phyloP scores from a whole-genome alignment of 2,329 filamentous ascomycete genomes.

The Podosphaera aphanis region DNA sequence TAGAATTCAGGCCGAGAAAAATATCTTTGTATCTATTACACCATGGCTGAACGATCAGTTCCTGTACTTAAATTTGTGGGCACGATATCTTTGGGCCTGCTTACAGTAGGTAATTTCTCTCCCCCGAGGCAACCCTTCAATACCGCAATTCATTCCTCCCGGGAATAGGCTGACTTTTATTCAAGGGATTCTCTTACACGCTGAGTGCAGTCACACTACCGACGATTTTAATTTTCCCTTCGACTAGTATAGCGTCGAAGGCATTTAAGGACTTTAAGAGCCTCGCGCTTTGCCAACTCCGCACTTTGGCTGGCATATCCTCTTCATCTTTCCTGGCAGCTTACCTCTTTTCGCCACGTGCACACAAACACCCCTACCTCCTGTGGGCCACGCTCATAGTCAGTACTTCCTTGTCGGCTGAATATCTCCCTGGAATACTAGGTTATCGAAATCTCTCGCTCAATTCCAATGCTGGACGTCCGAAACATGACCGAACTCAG shows the following conservation, averaged over 20 bases:
- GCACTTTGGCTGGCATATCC: constrained; percentile 43
- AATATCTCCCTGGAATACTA: constrained; percentile 8
- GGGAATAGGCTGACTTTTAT: neutral
- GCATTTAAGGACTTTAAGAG: constrained; percentile 45
- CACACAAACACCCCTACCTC: constrained; percentile 67
- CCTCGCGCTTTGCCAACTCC: constrained; percentile 39
- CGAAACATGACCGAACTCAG: constrained; percentile 5
- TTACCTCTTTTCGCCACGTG: constrained; percentile 50
- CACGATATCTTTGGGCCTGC: constrained; percentile 64
- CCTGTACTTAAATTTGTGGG: constrained; percentile 79
- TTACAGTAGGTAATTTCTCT: constrained; percentile 39
- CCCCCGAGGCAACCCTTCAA: constrained; percentile 1
- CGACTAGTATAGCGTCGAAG: constrained; percentile 44
- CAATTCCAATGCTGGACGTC: constrained; percentile 1
- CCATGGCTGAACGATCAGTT: constrained; percentile 45
- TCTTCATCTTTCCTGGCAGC: constrained; percentile 52
- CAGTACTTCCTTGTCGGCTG: constrained; percentile 24
- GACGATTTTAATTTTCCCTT: constrained; percentile 57
- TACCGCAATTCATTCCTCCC: neutral
- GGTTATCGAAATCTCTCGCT: neutral
- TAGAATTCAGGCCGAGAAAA: too few species aligned
- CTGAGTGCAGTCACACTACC: constrained; percentile 58
- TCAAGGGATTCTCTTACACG: constrained; percentile 70
- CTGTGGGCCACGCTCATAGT: constrained; percentile 60
- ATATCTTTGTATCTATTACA: neutral